Base-by-base conservation (phyloP, 768 basidiomycete genomes). In the Dentipellis sp. region DNA sequence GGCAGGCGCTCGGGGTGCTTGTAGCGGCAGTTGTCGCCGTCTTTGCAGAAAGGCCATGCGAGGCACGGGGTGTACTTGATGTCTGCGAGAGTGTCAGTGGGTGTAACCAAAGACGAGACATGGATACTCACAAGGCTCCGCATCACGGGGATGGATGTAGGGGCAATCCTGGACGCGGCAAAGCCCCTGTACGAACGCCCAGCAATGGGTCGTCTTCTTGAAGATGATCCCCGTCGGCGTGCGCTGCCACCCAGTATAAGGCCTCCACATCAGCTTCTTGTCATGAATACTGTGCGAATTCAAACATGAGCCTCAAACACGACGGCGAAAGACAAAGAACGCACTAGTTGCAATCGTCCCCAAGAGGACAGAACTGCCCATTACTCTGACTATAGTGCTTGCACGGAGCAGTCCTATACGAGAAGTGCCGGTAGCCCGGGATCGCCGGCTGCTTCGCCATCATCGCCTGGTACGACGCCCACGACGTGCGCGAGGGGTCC, bases 371-470 rank as follows among this genome's bases (percentile, higher is more conserved):
- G 29, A 19, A 53, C 6, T 29, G 29, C 14, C 53, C 53, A 19
- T 53, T 45, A 10, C 21, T 42, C 39, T 42, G 19, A 7, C 21
- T 53, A 5, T 12, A 53, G 17, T 53, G 42, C 39, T 38, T 35
- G 40, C 53, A 53, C 16, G 40, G 40, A 19, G 42, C 56, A 46
- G 40, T 57, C 58, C 19, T 67, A 54, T 22, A 55, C 58, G 51
- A 61, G 52, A 51, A 1, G 56, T 59, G 50, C 62, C 57, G 10
- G 12, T 50, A 50, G 3, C 29, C 48, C 2, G 29, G 6, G 19
- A 16, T 17, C 14, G 22, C 29, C 10, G 48, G 48, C 16, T 17
- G 22, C n/a, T 45, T 45, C 19, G 42, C 42, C 42, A 45, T 45
- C 42, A 45, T 45, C 42, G 42, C n/a, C 16, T 45, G 42, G 5